Percentiles rank a stretch among this genome's conserved stretches.
phyloP scores from a whole-genome alignment of 768 basidiomycete species.

The Dendrothele bispora region DNA sequence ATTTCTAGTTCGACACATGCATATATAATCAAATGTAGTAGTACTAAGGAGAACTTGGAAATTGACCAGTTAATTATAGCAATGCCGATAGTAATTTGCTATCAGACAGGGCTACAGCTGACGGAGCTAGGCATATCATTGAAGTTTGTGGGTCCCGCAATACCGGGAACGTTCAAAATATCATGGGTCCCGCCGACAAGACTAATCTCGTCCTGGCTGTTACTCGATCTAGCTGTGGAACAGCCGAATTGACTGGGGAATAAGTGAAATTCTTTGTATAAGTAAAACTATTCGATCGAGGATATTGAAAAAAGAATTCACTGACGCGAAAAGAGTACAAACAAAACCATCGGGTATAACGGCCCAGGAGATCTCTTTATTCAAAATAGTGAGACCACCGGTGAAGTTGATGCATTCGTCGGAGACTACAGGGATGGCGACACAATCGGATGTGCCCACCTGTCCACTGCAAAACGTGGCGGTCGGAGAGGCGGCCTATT shows the following conservation, averaged over 20 bases:
- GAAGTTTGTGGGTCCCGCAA: conserved; percentile 14
- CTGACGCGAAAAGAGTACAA: conserved; percentile 20
- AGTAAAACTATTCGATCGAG: not conserved
- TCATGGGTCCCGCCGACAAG: conserved; percentile 5
- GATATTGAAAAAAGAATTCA: no score
- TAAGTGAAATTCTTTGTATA: not conserved
- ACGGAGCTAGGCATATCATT: conserved; percentile 18
- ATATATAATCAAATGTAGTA: no score
- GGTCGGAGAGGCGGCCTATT: no score
- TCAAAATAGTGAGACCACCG: conserved; percentile 16
- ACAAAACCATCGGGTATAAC: conserved; percentile 13
- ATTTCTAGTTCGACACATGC: no score
- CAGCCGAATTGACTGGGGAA: conserved; percentile 13
- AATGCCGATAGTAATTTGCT: no score
- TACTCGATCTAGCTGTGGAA: not conserved
- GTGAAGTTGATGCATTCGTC: conserved; percentile 14
- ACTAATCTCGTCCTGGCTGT: not conserved
- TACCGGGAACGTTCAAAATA: conserved; percentile 5
- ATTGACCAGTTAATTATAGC: no score
- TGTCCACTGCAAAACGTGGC: no score
- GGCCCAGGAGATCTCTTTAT: conserved; percentile 13
- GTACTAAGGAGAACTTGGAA: no score
- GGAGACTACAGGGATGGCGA: conserved; percentile 12
- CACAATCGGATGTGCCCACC: conserved; percentile 11
- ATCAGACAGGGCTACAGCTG: no score